These are phyloP conservation scores for Mortierella hygrophila DNA, from an alignment of 192 early-diverging fungal genomes.

Conservation along the genomic window DNA sequence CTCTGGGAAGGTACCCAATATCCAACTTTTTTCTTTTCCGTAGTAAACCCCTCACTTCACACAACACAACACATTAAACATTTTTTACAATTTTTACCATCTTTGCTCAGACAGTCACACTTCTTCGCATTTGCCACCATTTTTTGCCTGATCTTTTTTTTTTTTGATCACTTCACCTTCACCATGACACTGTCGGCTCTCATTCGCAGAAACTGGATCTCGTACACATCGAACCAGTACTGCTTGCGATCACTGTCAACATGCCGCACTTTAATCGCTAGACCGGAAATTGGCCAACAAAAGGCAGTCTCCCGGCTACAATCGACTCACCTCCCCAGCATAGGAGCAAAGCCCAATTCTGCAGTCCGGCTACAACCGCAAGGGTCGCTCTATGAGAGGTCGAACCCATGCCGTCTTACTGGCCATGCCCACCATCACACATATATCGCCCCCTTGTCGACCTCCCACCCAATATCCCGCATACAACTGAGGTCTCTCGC, in stretches of 20 bases:
- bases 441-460: not conserved
- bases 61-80: constrained; percentile 5
- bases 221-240: not conserved
- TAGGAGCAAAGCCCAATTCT: not conserved
- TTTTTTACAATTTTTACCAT: not conserved
- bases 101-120: not conserved
- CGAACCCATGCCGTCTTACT: not conserved
- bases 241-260: not conserved
- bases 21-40: not conserved
- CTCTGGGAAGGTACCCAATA: not conserved
- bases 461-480: not conserved
- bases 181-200: not conserved
- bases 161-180: not conserved
- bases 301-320: not conserved
- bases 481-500: not conserved
- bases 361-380: not conserved
- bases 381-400: not conserved
- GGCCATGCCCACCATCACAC: not conserved
- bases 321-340: too few species aligned
- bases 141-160: not conserved
- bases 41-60: not conserved
- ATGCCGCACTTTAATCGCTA: not conserved
- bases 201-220: constrained; percentile 1
- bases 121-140: not conserved
- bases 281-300: not conserved